Evolutionary conservation across 352 stramenopile species (phyloP).

Genomic region (Phytophthora sansomeana): DNA sequence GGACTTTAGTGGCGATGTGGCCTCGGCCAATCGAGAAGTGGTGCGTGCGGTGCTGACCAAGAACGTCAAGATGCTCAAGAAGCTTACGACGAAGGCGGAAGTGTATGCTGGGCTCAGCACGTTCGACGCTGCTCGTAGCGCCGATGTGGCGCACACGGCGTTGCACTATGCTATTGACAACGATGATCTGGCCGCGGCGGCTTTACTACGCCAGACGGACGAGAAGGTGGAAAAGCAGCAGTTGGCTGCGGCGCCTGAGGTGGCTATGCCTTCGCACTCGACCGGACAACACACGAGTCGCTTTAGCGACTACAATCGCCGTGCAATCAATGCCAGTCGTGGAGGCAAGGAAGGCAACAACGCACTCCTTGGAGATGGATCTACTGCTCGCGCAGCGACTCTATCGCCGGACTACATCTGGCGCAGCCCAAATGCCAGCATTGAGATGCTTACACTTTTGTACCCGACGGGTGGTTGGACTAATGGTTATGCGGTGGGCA

Average conservation of each 20-base stretch:
- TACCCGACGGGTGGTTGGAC: slow-evolving; percentile 72
- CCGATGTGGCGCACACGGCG: slow-evolving; percentile 52
- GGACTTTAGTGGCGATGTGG: slow-evolving; percentile 54
- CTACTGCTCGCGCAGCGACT: slow-evolving; percentile 2
- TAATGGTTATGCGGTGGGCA: slow-evolving; percentile 35
- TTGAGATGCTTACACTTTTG: slow-evolving; percentile 72
- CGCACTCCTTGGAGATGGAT: slow-evolving; percentile 61
- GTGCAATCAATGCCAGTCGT: slow-evolving; percentile 83
- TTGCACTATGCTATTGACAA: slow-evolving; percentile 74
- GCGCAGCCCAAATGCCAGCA: slow-evolving; percentile 48
- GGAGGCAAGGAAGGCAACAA: slow-evolving; percentile 85
- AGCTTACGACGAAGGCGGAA: slow-evolving; percentile 57
- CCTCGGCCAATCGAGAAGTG: slow-evolving; percentile 67
- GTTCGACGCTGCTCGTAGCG: slow-evolving; percentile 55
- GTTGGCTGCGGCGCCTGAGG: slow-evolving; percentile 54
- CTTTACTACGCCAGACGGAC: slow-evolving; percentile 54
- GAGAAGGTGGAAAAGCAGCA: slow-evolving; percentile 53
- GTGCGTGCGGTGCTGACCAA: slow-evolving; percentile 74
- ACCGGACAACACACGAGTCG: slow-evolving; percentile 80
- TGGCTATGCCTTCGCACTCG: slow-evolving; percentile 73
- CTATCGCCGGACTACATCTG: slow-evolving; percentile 48
- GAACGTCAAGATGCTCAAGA: slow-evolving; percentile 77
- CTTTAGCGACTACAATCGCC: slow-evolving; percentile 85
- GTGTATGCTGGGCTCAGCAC: slow-evolving; percentile 59
- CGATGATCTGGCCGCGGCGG: slow-evolving; percentile 58